Conservation (phyloP, 345 rosid genomes). For the Bruguiera gymnorhiza region DNA sequence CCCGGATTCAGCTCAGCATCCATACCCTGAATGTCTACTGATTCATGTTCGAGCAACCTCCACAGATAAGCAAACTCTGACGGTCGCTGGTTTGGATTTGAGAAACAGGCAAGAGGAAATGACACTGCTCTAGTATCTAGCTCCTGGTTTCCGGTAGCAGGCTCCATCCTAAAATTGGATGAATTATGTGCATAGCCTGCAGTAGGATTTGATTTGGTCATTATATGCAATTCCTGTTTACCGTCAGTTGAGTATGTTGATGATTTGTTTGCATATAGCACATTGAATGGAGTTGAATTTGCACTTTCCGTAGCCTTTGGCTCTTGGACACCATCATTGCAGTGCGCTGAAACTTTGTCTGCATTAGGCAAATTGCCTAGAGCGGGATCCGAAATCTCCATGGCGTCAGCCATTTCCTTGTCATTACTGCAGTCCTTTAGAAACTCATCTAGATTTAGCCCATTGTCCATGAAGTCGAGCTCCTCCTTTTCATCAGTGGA, state of each 20-base stretch:
- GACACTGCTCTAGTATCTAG: neutral
- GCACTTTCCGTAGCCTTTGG: neutral
- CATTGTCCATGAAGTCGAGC: neutral
- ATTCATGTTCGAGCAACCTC: conserved; percentile 17
- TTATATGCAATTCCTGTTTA: neutral
- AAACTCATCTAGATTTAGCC: neutral
- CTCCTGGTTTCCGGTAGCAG: neutral
- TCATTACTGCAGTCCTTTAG: neutral
- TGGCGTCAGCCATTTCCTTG: neutral
- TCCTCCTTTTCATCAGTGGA: neutral
- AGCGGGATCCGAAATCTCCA: neutral
- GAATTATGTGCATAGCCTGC: neutral
- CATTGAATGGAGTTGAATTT: neutral
- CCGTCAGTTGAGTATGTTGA: neutral
- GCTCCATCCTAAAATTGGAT: neutral
- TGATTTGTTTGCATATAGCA: neutral
- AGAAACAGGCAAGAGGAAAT: neutral
- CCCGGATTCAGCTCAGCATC: conserved; percentile 1
- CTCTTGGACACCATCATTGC: neutral
- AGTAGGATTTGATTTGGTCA: neutral
- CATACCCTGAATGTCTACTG: neutral
- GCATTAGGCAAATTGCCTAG: neutral
- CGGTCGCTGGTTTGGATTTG: neutral
- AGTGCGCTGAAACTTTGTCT: neutral
- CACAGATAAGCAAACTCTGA: neutral